Base-by-base conservation (phyloP, 1,284 basidiomycete species). In the Cutaneotrichosporon mucoides region DNA sequence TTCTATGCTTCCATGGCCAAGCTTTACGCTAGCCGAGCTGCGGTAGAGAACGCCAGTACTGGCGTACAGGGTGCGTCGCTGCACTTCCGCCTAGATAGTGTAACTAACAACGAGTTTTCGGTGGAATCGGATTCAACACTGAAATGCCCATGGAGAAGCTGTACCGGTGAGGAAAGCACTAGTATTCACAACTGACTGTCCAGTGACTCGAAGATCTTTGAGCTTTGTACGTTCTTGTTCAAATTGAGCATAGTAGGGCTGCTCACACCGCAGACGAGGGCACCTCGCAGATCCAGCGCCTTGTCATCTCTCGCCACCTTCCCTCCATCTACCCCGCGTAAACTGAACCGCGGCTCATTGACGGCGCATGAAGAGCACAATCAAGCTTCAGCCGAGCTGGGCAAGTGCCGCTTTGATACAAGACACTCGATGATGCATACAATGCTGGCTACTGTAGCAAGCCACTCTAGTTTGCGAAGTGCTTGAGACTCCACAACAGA, bases 401-500 rank as follows among this genome's bases (percentile, higher is more conserved):
- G 24, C 24, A 24, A 24, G 24, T 24, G 24, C 3, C 24, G 24
- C 3, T 24, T 24, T 24, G 24, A 24, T 24, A 24, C 24, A 24
- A 24, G 24, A 24, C 24, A 24, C 43, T n/a, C 10, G 33, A 48
- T 48, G 46, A 57, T 59, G 43, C 49, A 57, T 54, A 42, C 51
- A 52, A 24, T 24, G 2, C 24, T 24, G 24, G 24, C 24, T 24
- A 24, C 24, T 24, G 24, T 24, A 24, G 24, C 24, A 24, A 24
- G 24, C 24, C 24, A 24, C 24, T 24, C 53, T 53, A 48, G 13
- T 38, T 41, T 7, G 59, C 59, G 41, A 42, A 83, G 68, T 82
- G 81, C 57, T 79, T 80, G 55, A 97, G 79, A 63, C 89, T 86
- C 79, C 95, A 99, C 63, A 99, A 79, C 67, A 97, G 77, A 0